Evolutionary conservation across 768 basidiomycete genomes (phyloP), one percentile per base, ranked within the genome.

Genomic region (Boletus pseudo-olivaceus): DNA sequence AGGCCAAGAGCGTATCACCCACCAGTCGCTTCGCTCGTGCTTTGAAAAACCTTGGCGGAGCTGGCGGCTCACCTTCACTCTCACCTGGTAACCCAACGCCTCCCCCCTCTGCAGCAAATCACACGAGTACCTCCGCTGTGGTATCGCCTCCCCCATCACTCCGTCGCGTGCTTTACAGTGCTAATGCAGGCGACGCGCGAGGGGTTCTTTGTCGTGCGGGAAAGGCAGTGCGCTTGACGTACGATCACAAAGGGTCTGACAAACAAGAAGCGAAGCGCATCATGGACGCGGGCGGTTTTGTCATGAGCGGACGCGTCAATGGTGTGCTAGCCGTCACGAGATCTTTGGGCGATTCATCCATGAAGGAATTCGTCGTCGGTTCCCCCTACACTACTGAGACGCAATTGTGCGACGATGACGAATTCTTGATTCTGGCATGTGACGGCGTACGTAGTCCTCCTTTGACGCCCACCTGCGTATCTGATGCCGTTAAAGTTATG

Each of bases 361-460:
- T 99, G 97, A 99, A 99, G 73, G 97, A 99, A 65, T 99, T 95
- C 69, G 97, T 99, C 11, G 97, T 98, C 45, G 97, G 97, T 2
- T 83, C 91, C 29, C 97, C 97, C 7, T 99, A 96, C 72, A 99
- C 97, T 19, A 98, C 97, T n/a, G 95, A 98, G 71, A 98, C 96
- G 12, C 84, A 88, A 61, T 74, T 99, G 39, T 88, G 87, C 51
- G 85, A 90, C 8, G 87, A 91, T 6, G 97, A 98, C 67, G 96
- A 98, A 68, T 93, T 96, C 70, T 68, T 98, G 60, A 90, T 99
- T 54, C 79, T 99, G 55, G 97, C 97, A 20, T 99, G 97, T 67
- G 97, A 99, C 71, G 97, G 97, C 60, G 96, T 98, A 69, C 62
- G 93, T 81, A 15, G 44, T 14, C 19, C 46, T 51, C 5, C 6